Base-by-base conservation (phyloP, 208 protist genomes). In the Tritrichomonas foetus region DNA sequence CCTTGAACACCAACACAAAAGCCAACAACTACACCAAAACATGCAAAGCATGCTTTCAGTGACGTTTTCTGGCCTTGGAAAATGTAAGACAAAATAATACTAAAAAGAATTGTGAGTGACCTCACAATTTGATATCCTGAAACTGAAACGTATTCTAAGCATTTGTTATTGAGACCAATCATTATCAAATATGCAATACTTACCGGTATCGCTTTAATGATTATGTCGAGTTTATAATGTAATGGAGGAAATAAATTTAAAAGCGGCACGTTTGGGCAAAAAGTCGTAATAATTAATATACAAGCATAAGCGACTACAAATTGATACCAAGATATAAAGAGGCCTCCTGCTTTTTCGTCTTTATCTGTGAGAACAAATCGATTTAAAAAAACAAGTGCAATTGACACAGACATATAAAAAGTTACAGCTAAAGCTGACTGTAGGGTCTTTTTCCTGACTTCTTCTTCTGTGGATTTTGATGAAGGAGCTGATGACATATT, bases 111-210 rank as follows among this genome's bases (percentile, higher is more conserved):
- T n/a, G 94, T 96, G 0, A 97, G 66, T 36, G 96, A 96, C 57
- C 96, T 95, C 0, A 94, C 66, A 41, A 96, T 84, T 93, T 96
- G 95, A 94, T 97, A 97, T 53, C 96, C 96, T 22, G 95, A 96
- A 64, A 97, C 96, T 41, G 95, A 94, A 13, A 97, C 95, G 44
- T 95, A 96, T 94, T 97, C 93, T 3, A 97, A 94, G 94, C 96
- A 97, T 25, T 97, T 92, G 80, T 97, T 97, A 94, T 97, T 97
- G 41, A 97, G 96, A 72, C 94, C 94, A 36, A 97, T 82, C 96
- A 97, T 97, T n/a, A 66, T 20, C 0, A 96, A 93, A 89, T 95
- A 97, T 36, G 97, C 55, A 20, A 94, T 33, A 8, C 95, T 95
- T 0, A 97, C 92, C 27, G 96, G 96, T 16, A 96, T 3, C 16